Evolutionary conservation across 495 filamentous ascomycete genomes (phyloP), one percentile per base, ranked within the genome.

Genomic region (Podospora anserina): DNA sequence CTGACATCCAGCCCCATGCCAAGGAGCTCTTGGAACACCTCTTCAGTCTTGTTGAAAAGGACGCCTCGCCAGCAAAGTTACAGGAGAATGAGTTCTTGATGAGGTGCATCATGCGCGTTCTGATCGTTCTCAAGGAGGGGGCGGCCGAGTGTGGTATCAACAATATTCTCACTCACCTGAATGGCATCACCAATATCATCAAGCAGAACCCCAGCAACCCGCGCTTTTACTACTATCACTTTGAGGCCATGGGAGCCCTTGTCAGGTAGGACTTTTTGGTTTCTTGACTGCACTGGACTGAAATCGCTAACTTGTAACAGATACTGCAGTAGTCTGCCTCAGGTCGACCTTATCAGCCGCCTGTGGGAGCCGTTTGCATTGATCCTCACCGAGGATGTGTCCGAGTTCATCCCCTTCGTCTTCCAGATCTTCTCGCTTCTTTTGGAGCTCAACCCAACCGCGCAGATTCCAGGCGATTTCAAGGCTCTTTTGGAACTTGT

Each of bases 31-130:
- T 98, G 34, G 85, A 93, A 68, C 95, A 98, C 73, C 87, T 98
- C n/a, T 98, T 99, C 82, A 86, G 86, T 57, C 82, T 99, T 18
- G 92, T 99, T 66, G 88, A 94, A 70, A 89, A 88, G 68, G 88
- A 96, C 69, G 80, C 83, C 0, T 88, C 89, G 11, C 90, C 96
- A 23, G 87, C 94, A 71, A 98, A 97, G 84, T 88, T 98, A 67
- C 95, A 98, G 76, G 96, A 99, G 79, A 98, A 99, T 74, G 96
- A 99, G 76, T 99, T 97, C 77, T 79, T 99, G 69, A 97, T 99
- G 93, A 89, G 91, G 65, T 98, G 96, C 77, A 91, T 97, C 30
- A 99, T 99, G 96, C 86, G 96, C 64, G 93, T 98, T 9, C 82
- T 99, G 67, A 91, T 98, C 69, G 92, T 97, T 66, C 89, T 97